Base-by-base conservation (phyloP, 768 basidiomycete genomes). In the Boletus subcaerulescens region DNA sequence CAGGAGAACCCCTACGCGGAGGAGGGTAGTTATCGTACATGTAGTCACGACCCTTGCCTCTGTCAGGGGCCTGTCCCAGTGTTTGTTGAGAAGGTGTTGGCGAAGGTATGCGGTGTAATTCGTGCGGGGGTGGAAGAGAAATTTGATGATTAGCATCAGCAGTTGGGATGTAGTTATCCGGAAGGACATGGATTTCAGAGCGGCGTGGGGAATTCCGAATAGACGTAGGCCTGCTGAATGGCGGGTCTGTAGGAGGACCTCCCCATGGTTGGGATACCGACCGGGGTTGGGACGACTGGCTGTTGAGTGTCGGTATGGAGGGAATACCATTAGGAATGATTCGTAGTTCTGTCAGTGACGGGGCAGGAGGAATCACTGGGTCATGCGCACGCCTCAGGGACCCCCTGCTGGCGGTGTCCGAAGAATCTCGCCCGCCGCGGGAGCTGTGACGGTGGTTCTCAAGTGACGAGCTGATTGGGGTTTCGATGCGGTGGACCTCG, bases 111-210 rank as follows among this genome's bases (percentile, higher is more conserved):
- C 65, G 65, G 17, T 69, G 72, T 18, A 82, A 56, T 53, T 76
- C 80, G 51, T 82, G 78, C 1, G 82, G 82, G 18, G 81, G 76
- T 6, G 80, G 80, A n/a, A 83, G 68, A 5, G 66, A 56, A 17
- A 80, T 80, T 18, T 70, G 64, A 11, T 71, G 70, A 52, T 76
- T 70, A 0, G 70, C 53, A 14, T 71, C 76, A 36, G 56, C 76
- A 44, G n/a, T 72, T 0, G 82, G 81, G 50, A 83, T 80, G 53
- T 71, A 82, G 5, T 71, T 73, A n/a, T 83, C 81, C 0, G 78
- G 80, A 8, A 74, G 80, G 10, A 77, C 45, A 10, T 67, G 55
- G 13, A 72, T 60, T 3, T 63, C 66, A n/a, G 59, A 15, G 15
- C 42, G 58, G 14, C 46, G 61, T 11, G 54, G 57, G 0, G 61